Percentiles rank a stretch among this genome's conserved stretches.
These are phyloP conservation scores for Agaricus subrufescens DNA, from an alignment of 768 basidiomycete species.

Conservation along the genomic window DNA sequence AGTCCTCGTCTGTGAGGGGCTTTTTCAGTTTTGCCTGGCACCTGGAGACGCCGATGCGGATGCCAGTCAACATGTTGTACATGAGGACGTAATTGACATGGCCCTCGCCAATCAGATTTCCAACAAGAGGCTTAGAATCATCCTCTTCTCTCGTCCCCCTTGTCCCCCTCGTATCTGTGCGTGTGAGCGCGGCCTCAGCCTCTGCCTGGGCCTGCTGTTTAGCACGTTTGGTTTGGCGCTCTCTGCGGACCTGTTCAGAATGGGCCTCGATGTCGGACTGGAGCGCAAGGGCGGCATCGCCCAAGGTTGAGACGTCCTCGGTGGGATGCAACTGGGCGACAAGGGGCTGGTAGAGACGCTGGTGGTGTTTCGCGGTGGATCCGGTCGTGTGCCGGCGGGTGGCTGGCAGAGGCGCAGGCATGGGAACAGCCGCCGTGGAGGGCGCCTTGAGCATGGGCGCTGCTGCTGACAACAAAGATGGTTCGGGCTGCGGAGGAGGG, in stretches of 20 bases:
- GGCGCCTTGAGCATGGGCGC: neutral
- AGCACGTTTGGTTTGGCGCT: constrained; percentile 68
- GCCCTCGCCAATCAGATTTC: constrained; percentile 96
- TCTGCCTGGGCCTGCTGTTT: constrained; percentile 60
- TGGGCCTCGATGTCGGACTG: constrained; percentile 84
- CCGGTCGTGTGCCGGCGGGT: constrained; percentile 69
- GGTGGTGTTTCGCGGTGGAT: constrained; percentile 26
- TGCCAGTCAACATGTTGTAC: constrained; percentile 99
- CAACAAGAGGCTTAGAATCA: constrained; percentile 68
- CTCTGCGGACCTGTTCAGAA: constrained; percentile 80
- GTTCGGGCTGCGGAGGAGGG: constrained; percentile 35
- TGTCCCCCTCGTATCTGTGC: constrained; percentile 16
- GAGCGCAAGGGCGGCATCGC: constrained; percentile 37
- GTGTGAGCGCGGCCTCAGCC: constrained; percentile 54
- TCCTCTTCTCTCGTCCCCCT: constrained; percentile 11
- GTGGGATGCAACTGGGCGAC: constrained; percentile 25
- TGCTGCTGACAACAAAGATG: neutral
- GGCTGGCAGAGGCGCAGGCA: constrained; percentile 18
- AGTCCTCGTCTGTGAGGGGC: constrained; percentile 82
- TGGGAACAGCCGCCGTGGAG: constrained; percentile 30
- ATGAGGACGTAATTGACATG: constrained; percentile 99
- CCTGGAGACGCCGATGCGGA: constrained; percentile 90
- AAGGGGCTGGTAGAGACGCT: constrained; percentile 3
- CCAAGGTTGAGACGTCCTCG: constrained; percentile 28
- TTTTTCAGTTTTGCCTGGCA: constrained; percentile 95